These are phyloP conservation scores for Debaryomyces sp. DNA, from an alignment of 1,139 yeast species.

Conservation along the genomic window DNA sequence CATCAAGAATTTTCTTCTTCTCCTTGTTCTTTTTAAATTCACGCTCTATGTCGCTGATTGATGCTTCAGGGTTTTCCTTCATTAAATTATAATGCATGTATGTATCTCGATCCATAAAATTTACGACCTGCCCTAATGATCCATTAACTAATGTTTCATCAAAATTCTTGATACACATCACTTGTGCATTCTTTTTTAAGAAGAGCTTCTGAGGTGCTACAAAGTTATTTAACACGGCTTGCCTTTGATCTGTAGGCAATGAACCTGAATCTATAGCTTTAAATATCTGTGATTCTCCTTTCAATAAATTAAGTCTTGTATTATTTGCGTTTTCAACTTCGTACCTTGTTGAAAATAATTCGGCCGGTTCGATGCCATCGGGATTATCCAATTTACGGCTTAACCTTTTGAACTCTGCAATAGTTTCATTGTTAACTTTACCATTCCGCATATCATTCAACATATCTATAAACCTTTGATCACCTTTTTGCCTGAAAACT, in stretches of 20 bases:
- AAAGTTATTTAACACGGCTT: constrained; percentile 57
- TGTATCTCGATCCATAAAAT: constrained; percentile 41
- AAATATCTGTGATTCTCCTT: constrained; percentile 51
- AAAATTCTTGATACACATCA: constrained; percentile 91
- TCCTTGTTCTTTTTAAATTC: constrained; percentile 11
- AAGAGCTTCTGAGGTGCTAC: constrained; percentile 67
- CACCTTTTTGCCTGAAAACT: constrained; percentile 92
- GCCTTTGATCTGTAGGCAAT: constrained; percentile 45
- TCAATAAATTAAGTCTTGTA: constrained; percentile 51
- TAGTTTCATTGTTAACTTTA: constrained; percentile 55
- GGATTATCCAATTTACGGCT: constrained; percentile 57
- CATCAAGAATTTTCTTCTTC: constrained; percentile 12
- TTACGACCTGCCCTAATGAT: constrained; percentile 76
- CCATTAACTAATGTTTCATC: constrained; percentile 92
- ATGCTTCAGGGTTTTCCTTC: constrained; percentile 22
- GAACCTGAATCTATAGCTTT: constrained; percentile 67
- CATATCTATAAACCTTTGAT: constrained; percentile 75
- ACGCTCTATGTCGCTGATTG: constrained; percentile 19
- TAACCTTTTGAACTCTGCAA: constrained; percentile 55
- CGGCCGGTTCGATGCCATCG: constrained; percentile 84
- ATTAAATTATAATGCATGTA: constrained; percentile 29
- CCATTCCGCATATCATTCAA: constrained; percentile 88
- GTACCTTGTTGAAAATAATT: constrained; percentile 75
- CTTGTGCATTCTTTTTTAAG: constrained; percentile 86
- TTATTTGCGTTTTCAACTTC: constrained; percentile 86